Conservation (phyloP, 2,329 filamentous ascomycete genomes). For the Penicillium sp. region DNA sequence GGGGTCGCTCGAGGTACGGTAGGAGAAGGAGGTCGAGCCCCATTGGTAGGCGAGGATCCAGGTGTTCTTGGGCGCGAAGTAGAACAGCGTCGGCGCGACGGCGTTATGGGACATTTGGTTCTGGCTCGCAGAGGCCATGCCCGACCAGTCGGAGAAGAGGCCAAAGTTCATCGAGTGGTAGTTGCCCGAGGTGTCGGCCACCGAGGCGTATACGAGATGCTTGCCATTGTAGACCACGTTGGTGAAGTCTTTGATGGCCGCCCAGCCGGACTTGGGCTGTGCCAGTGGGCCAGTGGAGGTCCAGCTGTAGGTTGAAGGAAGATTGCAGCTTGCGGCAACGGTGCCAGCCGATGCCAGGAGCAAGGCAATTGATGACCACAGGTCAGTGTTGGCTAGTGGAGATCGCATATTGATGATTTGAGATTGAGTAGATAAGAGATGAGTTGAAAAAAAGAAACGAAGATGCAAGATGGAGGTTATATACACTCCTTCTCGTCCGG, state of each 20-base stretch:
- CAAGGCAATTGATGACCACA: conserved; percentile 1
- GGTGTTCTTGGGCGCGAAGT: conserved; percentile 61
- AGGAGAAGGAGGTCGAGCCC: conserved; percentile 62
- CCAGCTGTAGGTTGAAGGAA: conserved; percentile 62
- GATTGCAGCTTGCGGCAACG: conserved; percentile 23
- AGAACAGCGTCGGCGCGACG: conserved; percentile 66
- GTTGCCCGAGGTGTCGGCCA: conserved; percentile 44
- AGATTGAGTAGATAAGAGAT: not conserved
- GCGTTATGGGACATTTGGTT: conserved; percentile 51
- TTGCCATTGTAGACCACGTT: conserved; percentile 57
- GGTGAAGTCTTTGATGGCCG: conserved; percentile 66
- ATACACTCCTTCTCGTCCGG: not conserved
- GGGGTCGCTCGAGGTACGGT: conserved; percentile 62
- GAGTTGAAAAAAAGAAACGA: not conserved
- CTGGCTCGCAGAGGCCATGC: conserved; percentile 56
- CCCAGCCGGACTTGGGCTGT: conserved; percentile 58
- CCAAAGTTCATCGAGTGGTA: conserved; percentile 65
- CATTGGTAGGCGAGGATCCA: conserved; percentile 71
- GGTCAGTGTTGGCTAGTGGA: not conserved
- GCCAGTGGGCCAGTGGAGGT: conserved; percentile 56
- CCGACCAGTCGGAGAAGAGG: conserved; percentile 56
- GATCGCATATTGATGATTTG: conserved; percentile 2
- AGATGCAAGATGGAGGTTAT: not conserved
- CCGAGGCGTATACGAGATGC: conserved; percentile 63
- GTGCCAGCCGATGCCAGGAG: conserved; percentile 4